Percentiles rank a stretch among this genome's conserved stretches.
phyloP scores from a whole-genome alignment of 2,329 filamentous ascomycete genomes.

The Chaetomium sp. region DNA sequence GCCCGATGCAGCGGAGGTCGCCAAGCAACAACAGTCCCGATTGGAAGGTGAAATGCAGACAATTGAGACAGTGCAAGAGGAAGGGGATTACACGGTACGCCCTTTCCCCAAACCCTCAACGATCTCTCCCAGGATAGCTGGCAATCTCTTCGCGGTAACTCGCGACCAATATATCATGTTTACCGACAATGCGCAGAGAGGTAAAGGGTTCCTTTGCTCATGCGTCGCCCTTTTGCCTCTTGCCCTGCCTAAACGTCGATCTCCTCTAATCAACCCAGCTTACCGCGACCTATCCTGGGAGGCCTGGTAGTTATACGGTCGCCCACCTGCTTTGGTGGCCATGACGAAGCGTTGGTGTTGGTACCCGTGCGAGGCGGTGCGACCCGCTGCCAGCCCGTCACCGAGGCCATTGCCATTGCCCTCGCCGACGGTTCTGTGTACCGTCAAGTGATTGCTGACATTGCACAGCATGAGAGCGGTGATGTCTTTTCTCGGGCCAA shows the following conservation, averaged over 20 bases:
- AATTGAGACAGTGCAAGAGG: constrained; percentile 2
- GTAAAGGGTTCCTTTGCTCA: background rate
- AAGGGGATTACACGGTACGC: background rate
- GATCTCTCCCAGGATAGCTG: background rate
- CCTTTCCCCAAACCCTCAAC: background rate
- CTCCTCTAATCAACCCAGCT: constrained; percentile 15
- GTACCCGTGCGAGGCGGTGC: constrained; percentile 17
- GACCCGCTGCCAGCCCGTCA: constrained; percentile 8
- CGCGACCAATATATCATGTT: background rate
- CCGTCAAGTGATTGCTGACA: constrained; percentile 12
- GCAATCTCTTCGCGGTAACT: too few relatives aligned
- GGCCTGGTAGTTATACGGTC: background rate
- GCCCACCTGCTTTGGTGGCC: background rate
- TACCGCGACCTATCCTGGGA: constrained; percentile 11
- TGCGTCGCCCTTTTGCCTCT: background rate
- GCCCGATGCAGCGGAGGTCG: background rate
- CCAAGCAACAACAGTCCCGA: constrained; percentile 3
- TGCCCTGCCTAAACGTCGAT: constrained; percentile 8
- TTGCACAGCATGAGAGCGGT: constrained; percentile 16
- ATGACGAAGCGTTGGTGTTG: constrained; percentile 1
- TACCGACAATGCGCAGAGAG: background rate
- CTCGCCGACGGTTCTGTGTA: background rate
- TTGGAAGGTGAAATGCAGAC: background rate
- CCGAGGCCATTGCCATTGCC: background rate
- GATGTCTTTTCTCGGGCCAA: background rate